Evolutionary conservation across 1,139 yeast species (phyloP), one percentile per base, ranked within the genome.

Genomic region (Sugiyamaella japonica): DNA sequence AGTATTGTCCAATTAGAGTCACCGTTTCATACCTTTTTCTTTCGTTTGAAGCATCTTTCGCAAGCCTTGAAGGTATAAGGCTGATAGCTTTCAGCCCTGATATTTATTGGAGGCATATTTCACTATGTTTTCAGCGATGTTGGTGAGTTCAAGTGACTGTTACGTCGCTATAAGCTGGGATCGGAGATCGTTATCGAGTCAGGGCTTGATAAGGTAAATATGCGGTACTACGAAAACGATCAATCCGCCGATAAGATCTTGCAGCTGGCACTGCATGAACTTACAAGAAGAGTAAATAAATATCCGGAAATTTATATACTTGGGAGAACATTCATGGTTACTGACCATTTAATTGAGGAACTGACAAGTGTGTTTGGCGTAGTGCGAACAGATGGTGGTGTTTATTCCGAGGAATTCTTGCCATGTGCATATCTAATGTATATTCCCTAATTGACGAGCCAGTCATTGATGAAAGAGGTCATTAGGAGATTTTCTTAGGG

Each of bases 51-150:
- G 39, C 64, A 61, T 46, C 63, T 29, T 42, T 60, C 64, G 46
- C 64, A 61, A 7, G 63, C 64, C 45, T 59, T 61, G 4, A 45
- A 54, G 12, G 63, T 53, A 38, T 32, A 51, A 7, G 62, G 61
- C 17, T 56, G 51, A 44, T 48, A 49, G 7, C 31, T n/a, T 28
- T 48, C 32, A 12, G 8, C 34, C 15, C 25, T 45, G 8, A 13
- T 15, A 4, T 12, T 8, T 36, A 45, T 45, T 28, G 49, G 49
- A 15, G 49, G 49, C 49, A 45, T 45, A 3, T 3, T 40, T n/a
- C 16, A n/a, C n/a, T 13, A 34, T 34, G 6, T 34, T 7, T 3
- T n/a, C 13, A 31, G 13, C 36, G 36, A 20, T 20, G 25, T 20
- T 29, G n/a, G 9, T 29, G 34, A 29, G 34, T 9, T 29, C 10